Base-by-base conservation (phyloP, 352 stramenopile genomes). In the Blastocystis sp. region DNA sequence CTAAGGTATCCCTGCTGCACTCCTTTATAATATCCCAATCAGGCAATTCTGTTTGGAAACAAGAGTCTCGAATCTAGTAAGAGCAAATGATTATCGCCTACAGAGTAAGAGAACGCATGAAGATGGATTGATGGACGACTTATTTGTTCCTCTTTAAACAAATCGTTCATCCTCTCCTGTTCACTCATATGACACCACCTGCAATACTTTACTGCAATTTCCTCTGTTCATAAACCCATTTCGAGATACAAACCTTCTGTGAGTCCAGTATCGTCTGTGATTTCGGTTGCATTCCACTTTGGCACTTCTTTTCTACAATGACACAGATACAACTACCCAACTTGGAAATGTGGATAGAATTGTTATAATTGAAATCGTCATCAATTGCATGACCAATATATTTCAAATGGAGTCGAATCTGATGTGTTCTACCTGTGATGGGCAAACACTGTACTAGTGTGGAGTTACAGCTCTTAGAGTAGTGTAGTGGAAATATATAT, bases 351-450 rank as follows among this genome's bases (percentile, higher is more conserved):
- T 85, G 50, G 20, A 85, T 47, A 8, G 53, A 30, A 6, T 73
- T 30, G 47, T 89, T 89, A 34, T 89, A 89, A 24, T 89, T 76
- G n/a, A 89, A 37, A 76, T 89, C 78, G 26, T 89, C 53, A 45
- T 89, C 63, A 47, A 89, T 89, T 7, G 78, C 30, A 65, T 89
- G 56, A 16, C 56, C 55, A 18, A 89, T 43, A 45, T 89, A 89
- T n/a, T 73, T 69, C 13, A 55, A 65, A 26, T 89, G 78, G 30
- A 89, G 37, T 41, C 78, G 78, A 55, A 89, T 89, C 45, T 89
- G 78, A 65, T 89, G 78, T 24, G 78, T 89, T 30, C 78, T 18
- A 39, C 78, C 78, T 54, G 78, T 89, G 3, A 89, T 64, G 6
- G 78, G 78, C 7, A 89, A 26, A 76, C 78, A 89, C n/a, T 64